Percentiles rank a stretch among this genome's conserved stretches.
Evolutionary conservation across 768 basidiomycete species (phyloP).

Genomic region (Lentinula raphanica): DNA sequence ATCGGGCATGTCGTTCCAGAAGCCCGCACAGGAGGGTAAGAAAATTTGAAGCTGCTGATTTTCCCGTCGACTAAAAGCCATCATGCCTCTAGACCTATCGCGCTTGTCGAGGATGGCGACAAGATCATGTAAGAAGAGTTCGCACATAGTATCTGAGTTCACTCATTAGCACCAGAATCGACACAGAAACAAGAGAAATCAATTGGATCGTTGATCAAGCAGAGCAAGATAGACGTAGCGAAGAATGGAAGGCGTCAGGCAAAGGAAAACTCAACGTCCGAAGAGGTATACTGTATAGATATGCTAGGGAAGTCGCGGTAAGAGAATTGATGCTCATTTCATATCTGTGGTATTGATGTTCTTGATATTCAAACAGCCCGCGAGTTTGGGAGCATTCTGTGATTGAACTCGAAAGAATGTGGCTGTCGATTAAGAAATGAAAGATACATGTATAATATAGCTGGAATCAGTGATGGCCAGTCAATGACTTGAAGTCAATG

Average conservation of each 20-base stretch:
- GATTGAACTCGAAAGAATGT: no score
- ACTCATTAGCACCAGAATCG: conserved; percentile 35
- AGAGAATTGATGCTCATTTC: conserved; percentile 25
- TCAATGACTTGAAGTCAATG: no score
- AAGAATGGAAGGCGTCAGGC: conserved; percentile 66
- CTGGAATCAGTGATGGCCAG: no score
- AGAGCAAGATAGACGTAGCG: conserved; percentile 54
- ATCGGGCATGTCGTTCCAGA: conserved; percentile 60
- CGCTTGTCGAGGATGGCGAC: conserved; percentile 81
- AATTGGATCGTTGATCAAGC: conserved; percentile 69
- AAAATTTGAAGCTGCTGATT: neutral
- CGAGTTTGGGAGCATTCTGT: conserved; percentile 76
- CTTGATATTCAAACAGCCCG: conserved; percentile 47
- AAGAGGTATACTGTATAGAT: conserved; percentile 72
- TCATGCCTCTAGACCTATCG: conserved; percentile 56
- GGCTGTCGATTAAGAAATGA: no score
- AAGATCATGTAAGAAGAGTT: conserved; percentile 35
- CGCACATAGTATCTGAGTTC: neutral
- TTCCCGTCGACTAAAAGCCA: no score
- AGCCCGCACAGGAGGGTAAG: neutral
- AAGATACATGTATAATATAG: no score
- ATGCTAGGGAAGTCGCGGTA: conserved; percentile 83
- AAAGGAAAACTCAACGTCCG: conserved; percentile 61
- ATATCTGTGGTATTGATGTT: neutral
- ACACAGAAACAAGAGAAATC: conserved; percentile 59